Evolutionary conservation across 2,329 filamentous ascomycete genomes (phyloP).

Genomic region (Coniella lustricola): DNA sequence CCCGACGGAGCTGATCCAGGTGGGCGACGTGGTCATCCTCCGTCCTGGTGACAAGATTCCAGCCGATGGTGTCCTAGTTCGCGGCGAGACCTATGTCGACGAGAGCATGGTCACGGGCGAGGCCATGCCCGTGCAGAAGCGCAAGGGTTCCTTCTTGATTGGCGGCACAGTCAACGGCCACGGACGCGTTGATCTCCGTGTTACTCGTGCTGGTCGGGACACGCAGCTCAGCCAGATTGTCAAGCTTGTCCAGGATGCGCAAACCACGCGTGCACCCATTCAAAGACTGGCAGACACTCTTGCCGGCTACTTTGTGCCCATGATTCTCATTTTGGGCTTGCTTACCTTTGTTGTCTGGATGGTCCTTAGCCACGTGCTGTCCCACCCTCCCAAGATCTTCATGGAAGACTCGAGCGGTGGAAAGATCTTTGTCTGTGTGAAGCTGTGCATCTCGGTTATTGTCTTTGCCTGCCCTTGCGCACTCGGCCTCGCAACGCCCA

Average conservation of each 20-base stretch:
- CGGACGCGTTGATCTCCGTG: constrained; percentile 84
- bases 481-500: constrained; percentile 90
- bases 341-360: constrained; percentile 89
- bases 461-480: constrained; percentile 97
- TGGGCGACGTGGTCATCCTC: constrained; percentile 87
- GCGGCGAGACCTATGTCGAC: constrained; percentile 88
- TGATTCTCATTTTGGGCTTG: constrained; percentile 77
- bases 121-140: constrained; percentile 90
- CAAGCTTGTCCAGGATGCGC: constrained; percentile 94
- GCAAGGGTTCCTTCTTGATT: constrained; percentile 70
- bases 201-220: constrained; percentile 86
- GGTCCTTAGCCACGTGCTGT: constrained; percentile 79
- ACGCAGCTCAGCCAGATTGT: constrained; percentile 98
- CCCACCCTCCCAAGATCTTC: constrained; percentile 85
- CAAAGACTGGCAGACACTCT: constrained; percentile 86
- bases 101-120: constrained; percentile 99
- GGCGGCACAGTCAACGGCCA: constrained; percentile 94
- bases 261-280: constrained; percentile 89
- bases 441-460: constrained; percentile 96
- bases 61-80: constrained; percentile 79
- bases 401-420: constrained; percentile 73
- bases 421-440: constrained; percentile 91
- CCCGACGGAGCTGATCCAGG: constrained; percentile 87
- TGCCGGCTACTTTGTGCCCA: constrained; percentile 88
- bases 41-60: constrained; percentile 95